A percentile compares a stretch with the other conserved stretches of the same genome.
Evolutionary conservation across 2,329 filamentous ascomycete species (phyloP).

Genomic region (Eutypa lata): DNA sequence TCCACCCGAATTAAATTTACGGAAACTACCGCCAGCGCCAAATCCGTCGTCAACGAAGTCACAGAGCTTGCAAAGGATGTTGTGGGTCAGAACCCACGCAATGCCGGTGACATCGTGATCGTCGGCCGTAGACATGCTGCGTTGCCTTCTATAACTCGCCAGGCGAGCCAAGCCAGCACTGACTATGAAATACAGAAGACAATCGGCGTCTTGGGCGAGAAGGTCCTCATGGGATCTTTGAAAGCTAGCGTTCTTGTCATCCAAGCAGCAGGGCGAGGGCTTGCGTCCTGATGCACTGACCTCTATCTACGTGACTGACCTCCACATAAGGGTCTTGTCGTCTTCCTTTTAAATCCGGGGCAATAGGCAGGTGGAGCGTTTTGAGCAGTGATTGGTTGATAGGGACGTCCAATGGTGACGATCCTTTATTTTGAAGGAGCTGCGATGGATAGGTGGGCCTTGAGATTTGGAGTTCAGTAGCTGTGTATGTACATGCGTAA

Average conservation of each 20-base stretch:
- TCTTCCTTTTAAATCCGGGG: too few species aligned
- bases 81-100: slow-evolving; percentile 58
- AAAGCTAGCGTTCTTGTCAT: slow-evolving; percentile 68
- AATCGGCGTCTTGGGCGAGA: slow-evolving; percentile 58
- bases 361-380: too few species aligned
- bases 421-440: too few species aligned
- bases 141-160: slow-evolving; percentile 19
- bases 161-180: slow-evolving; percentile 17
- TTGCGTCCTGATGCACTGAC: too few species aligned
- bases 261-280: slow-evolving; percentile 46
- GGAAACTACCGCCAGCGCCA: slow-evolving; percentile 40
- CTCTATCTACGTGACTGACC: too few species aligned
- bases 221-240: slow-evolving; percentile 56
- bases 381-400: not conserved
- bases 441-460: too few species aligned
- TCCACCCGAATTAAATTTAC: slow-evolving; percentile 43
- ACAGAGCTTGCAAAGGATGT: slow-evolving; percentile 55
- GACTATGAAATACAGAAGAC: slow-evolving; percentile 46
- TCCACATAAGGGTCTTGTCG: too few species aligned
- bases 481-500: too few species aligned
- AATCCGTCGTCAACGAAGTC: slow-evolving; percentile 40
- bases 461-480: too few species aligned
- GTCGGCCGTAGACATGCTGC: slow-evolving; percentile 53
- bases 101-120: slow-evolving; percentile 69
- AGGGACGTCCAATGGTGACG: too few species aligned